These are phyloP conservation scores for Fagus crenata DNA, from an alignment of 306 rosid species.

Conservation along the genomic window DNA sequence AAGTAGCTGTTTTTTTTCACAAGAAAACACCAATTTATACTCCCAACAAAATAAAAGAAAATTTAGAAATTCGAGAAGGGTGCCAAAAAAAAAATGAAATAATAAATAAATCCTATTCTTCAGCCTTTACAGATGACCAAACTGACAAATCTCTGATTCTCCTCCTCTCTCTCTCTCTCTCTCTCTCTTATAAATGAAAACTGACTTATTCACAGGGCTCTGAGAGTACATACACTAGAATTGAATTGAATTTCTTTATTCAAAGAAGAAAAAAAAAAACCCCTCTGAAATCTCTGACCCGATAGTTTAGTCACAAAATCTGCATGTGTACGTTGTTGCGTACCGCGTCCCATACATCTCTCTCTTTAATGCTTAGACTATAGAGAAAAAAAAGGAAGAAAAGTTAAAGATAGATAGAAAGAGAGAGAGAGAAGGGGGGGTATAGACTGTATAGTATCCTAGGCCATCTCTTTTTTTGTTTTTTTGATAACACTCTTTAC, in stretches of 20 bases:
- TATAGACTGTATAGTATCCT: slow-evolving; percentile 17
- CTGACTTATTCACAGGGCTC: slow-evolving; percentile 44
- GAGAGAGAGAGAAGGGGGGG: neutral
- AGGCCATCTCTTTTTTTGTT: slow-evolving; percentile 14
- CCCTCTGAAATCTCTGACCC: slow-evolving; percentile 79
- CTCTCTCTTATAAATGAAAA: slow-evolving; percentile 29
- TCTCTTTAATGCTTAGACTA: slow-evolving; percentile 34
- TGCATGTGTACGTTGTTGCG: slow-evolving; percentile 81
- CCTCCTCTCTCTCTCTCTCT: neutral
- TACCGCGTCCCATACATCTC: slow-evolving; percentile 52
- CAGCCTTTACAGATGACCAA: slow-evolving; percentile 33
- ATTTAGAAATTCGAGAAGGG: neutral
- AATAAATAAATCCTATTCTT: slow-evolving; percentile 25
- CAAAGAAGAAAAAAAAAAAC: slow-evolving; percentile 33
- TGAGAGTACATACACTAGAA: neutral
- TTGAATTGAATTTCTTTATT: slow-evolving; percentile 39
- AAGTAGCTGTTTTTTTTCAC: too few species aligned
- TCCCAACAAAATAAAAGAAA: neutral
- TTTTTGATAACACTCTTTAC: neutral
- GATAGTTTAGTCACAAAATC: slow-evolving; percentile 79
- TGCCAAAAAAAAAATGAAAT: neutral
- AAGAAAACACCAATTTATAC: too few species aligned
- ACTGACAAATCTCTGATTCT: slow-evolving; percentile 40
- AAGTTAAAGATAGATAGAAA: slow-evolving; percentile 1
- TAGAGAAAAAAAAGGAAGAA: slow-evolving; percentile 19